These are phyloP conservation scores for Ceratocystis albifundus DNA, from an alignment of 2,329 filamentous ascomycete genomes.

Conservation along the genomic window DNA sequence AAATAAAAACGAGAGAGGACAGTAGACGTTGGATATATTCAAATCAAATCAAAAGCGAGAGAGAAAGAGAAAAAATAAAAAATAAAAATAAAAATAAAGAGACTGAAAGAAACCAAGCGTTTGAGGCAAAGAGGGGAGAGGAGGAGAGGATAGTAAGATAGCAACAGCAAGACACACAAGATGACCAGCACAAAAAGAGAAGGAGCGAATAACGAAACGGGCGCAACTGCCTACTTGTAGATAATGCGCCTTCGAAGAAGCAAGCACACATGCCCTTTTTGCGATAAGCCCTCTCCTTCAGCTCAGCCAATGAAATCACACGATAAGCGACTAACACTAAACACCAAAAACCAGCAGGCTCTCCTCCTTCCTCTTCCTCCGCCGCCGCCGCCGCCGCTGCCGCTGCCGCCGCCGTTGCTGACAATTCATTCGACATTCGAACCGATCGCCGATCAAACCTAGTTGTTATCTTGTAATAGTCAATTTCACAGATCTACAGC, in stretches of 20 bases:
- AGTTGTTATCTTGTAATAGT: neutral
- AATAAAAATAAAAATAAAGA: too few species aligned
- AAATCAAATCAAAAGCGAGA: too few species aligned
- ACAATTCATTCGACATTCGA: neutral
- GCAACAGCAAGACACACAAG: neutral
- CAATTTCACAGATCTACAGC: neutral
- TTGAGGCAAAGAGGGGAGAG: neutral
- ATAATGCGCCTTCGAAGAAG: neutral
- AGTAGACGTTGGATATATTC: too few species aligned
- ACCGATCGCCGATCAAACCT: too few species aligned
- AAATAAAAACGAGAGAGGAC: too few species aligned
- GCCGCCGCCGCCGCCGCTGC: neutral
- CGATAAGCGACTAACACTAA: neutral
- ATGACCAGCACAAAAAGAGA: neutral
- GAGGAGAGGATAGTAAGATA: too few species aligned
- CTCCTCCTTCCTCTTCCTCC: too few species aligned
- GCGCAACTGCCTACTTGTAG: conserved; percentile 2
- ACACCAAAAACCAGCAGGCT: neutral
- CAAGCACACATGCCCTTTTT: neutral
- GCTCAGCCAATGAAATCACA: neutral
- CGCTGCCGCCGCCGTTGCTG: neutral
- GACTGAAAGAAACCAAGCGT: too few species aligned
- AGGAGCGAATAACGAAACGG: neutral
- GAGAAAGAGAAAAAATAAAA: neutral
- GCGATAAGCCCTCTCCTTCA: neutral